Percentiles rank a stretch among this genome's conserved stretches.
phyloP scores from a whole-genome alignment of 2,329 filamentous ascomycete species.

The Xylariaceae sp. region DNA sequence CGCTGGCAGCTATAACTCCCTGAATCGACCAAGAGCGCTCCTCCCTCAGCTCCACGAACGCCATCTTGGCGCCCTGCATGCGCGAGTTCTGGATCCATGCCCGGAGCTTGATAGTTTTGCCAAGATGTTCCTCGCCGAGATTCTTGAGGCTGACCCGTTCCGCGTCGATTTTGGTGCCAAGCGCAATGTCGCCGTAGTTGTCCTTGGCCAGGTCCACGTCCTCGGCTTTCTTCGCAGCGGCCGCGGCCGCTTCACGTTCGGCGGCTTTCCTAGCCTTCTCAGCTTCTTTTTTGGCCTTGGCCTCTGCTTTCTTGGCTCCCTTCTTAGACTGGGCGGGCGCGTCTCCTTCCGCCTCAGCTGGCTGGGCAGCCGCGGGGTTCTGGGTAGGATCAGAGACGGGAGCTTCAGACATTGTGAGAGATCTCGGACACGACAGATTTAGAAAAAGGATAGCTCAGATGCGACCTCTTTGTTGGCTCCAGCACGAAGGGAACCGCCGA shows the following conservation, averaged over 20 bases:
- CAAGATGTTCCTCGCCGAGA: constrained; percentile 61
- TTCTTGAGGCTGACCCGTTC: constrained; percentile 57
- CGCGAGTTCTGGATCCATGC: constrained; percentile 84
- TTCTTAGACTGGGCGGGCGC: constrained; percentile 58
- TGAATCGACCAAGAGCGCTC: constrained; percentile 74
- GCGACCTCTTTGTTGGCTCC: background rate
- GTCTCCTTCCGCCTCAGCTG: constrained; percentile 28
- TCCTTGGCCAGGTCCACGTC: constrained; percentile 65
- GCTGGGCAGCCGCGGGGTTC: constrained; percentile 24
- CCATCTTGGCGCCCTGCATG: constrained; percentile 85
- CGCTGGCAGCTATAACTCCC: constrained; percentile 66
- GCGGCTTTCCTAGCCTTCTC: constrained; percentile 68
- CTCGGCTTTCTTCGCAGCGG: constrained; percentile 63
- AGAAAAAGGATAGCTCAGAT: background rate
- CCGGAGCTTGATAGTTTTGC: constrained; percentile 69
- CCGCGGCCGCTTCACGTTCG: constrained; percentile 69
- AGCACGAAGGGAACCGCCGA: background rate
- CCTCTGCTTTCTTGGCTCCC: constrained; percentile 77
- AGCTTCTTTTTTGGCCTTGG: constrained; percentile 84
- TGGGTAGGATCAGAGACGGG: constrained; percentile 27
- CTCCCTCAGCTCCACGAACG: constrained; percentile 80
- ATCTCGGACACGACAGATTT: background rate
- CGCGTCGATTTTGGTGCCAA: constrained; percentile 54
- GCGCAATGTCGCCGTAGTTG: constrained; percentile 71
- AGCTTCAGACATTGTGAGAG: constrained; percentile 33